phyloP scores from a whole-genome alignment of 306 rosid genomes.

The Rosa rugosa region DNA sequence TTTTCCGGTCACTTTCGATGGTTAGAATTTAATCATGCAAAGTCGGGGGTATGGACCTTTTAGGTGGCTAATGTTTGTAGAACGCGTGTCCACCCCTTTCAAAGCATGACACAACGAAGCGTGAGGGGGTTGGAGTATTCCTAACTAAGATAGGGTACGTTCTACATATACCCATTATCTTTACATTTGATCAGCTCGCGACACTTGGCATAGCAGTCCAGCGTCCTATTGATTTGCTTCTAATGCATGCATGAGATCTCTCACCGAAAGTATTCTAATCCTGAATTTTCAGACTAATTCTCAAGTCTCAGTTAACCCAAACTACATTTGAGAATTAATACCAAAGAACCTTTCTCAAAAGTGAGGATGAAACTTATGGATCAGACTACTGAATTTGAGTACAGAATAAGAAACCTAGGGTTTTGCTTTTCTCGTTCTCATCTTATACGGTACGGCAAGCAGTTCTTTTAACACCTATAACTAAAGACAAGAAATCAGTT shows the following conservation, averaged over 20 bases:
- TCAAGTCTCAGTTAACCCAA: neutral
- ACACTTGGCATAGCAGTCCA: neutral
- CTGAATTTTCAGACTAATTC: neutral
- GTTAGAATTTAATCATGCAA: neutral
- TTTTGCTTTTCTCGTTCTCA: neutral
- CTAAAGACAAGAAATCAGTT: neutral
- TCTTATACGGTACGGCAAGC: neutral
- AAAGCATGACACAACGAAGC: neutral
- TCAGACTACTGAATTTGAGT: neutral
- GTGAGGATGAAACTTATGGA: neutral
- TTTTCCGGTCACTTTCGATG: neutral
- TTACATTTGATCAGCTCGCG: neutral
- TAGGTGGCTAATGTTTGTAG: neutral
- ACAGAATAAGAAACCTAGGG: neutral
- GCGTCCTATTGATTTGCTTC: neutral
- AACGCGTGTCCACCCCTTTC: neutral
- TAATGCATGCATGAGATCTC: neutral
- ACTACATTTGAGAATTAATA: too few relatives aligned
- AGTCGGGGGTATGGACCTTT: neutral
- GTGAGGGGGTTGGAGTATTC: neutral
- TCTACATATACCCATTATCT: neutral
- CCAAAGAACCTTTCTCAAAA: neutral
- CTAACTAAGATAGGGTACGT: neutral
- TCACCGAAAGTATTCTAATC: neutral
- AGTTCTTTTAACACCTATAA: neutral